Base-by-base conservation (phyloP, 208 protist genomes). In the Balamuthia mandrillaris region DNA sequence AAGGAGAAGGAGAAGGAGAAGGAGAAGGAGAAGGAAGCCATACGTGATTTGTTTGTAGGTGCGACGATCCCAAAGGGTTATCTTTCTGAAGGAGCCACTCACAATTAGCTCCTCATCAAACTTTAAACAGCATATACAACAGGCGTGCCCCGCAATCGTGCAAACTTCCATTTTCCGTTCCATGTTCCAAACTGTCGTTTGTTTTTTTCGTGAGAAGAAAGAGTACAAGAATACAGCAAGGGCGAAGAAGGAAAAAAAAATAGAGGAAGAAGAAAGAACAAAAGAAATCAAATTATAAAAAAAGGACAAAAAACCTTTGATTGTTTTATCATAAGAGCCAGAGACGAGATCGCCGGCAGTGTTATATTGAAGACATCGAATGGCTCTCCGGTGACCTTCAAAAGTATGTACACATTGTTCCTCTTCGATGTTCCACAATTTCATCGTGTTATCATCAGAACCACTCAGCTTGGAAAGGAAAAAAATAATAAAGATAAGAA, bases 131-230 rank as follows among this genome's bases (percentile, higher is more conserved):
- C 68, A 78, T 4, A 78, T 58, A 49, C 68, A 78, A 7, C 45
- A 60, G 27, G 68, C 18, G 31, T 78, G 68, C 1, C 31, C 45
- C 29, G 29, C 3, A 1, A 78, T 29, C 0, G 68, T 78, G 4
- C 45, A 21, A 9, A 10, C 18, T 2, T 78, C 68, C 45, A 29
- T 39, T 0, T 49, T 49, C 21, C 45, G 52, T 2, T 16, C 3
- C 68, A 78, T 78, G 31, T 78, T 49, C 68, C 68, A 78, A 27
- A 78, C 68, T 78, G 21, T 49, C n/a, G n/a, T n/a, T n/a, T n/a
- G n/a, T n/a, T n/a, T n/a, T n/a, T n/a, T n/a, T n/a, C n/a, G n/a
- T n/a, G n/a, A n/a, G n/a, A n/a, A n/a, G n/a, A n/a, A n/a, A n/a
- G n/a, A n/a, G n/a, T n/a, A n/a, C n/a, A n/a, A n/a, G n/a, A n/a